These are phyloP conservation scores for Canavalia ensiformis DNA, from an alignment of 306 rosid species.

Conservation along the genomic window DNA sequence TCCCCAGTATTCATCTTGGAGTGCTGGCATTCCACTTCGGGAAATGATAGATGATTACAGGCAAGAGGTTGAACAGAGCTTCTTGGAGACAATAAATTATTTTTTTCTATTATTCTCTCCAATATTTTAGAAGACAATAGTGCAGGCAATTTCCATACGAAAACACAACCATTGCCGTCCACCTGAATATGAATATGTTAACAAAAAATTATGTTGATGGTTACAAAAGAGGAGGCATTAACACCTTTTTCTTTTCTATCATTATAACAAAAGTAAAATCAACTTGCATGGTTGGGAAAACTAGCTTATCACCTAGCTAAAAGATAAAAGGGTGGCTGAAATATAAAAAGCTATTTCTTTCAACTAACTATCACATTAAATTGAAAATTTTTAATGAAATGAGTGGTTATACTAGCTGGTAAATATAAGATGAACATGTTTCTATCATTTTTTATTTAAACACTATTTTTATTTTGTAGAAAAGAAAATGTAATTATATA, in stretches of 20 bases:
- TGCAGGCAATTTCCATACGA: conserved; percentile 80
- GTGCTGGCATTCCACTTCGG: conserved; percentile 52
- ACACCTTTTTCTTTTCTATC: conserved; percentile 22
- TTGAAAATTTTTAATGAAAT: not conserved
- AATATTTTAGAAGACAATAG: conserved; percentile 67
- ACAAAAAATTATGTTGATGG: conserved; percentile 6
- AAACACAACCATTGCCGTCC: conserved; percentile 80
- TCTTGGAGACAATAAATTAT: conserved; percentile 58
- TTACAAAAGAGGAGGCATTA: conserved; percentile 30
- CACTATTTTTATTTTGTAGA: too few relatives aligned
- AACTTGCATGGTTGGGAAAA: not conserved
- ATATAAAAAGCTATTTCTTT: not conserved
- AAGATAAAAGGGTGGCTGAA: not conserved
- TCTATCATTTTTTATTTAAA: not conserved
- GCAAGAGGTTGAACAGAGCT: conserved; percentile 52
- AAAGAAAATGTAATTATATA: too few relatives aligned
- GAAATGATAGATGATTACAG: conserved; percentile 46
- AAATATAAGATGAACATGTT: not conserved
- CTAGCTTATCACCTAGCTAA: not conserved
- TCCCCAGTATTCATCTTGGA: conserved; percentile 42
- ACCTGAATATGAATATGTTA: conserved; percentile 62
- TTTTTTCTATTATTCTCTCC: conserved; percentile 59
- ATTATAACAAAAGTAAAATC: conserved; percentile 38
- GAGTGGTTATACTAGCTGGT: not conserved
- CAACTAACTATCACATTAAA: not conserved